phyloP scores from a whole-genome alignment of 257 asterid genomes.

The Petunia axillaris region DNA sequence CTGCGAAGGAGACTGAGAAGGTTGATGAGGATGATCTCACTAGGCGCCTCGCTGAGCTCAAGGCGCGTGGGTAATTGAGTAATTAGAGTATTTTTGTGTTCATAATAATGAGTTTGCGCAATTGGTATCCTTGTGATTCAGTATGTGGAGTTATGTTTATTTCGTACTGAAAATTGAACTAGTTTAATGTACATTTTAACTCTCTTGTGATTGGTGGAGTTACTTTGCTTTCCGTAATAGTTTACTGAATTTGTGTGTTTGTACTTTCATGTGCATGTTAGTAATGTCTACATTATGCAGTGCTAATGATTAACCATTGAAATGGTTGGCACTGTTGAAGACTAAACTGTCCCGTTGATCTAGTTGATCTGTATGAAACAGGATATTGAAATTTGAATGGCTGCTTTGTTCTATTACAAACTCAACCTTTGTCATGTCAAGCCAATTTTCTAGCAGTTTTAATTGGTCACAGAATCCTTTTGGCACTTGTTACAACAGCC shows the following conservation, averaged over 20 bases:
- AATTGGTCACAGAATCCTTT: not conserved
- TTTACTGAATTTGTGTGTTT: not conserved
- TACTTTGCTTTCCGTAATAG: not conserved
- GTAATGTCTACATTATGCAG: not conserved
- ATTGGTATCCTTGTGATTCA: not conserved
- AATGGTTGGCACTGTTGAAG: not conserved
- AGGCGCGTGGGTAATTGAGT: slow-evolving; percentile 76
- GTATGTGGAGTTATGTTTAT: slow-evolving; percentile 11
- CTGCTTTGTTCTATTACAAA: not conserved
- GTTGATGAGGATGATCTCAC: slow-evolving; percentile 91
- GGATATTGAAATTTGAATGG: not conserved
- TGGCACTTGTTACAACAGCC: not conserved
- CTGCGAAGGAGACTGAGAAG: slow-evolving; percentile 63
- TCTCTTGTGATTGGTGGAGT: not conserved
- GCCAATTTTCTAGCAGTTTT: not conserved
- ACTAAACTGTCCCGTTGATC: not conserved
- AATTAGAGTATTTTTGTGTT: not conserved
- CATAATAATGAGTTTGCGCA: slow-evolving; percentile 12
- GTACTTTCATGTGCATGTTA: not conserved
- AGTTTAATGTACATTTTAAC: not conserved
- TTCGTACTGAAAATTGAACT: slow-evolving; percentile 3
- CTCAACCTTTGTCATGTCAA: not conserved
- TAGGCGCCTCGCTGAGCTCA: slow-evolving; percentile 95
- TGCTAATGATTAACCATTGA: not conserved
- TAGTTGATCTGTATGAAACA: not conserved